A percentile compares a stretch with the other conserved stretches of the same genome.
Conservation (phyloP, 805 yeast genomes). For the Candida peoriensis region DNA sequence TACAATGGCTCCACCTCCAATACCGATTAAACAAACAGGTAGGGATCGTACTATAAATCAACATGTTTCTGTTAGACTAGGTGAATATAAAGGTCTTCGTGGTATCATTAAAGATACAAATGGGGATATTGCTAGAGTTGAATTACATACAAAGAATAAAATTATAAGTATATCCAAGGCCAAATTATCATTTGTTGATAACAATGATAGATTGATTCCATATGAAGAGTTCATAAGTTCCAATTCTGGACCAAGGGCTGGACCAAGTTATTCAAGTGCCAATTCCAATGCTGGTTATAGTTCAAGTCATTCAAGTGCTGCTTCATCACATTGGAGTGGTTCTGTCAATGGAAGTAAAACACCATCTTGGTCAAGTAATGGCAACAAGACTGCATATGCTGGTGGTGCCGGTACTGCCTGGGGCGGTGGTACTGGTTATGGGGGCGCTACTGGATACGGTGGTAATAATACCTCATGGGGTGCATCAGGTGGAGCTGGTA, state of each 20-base stretch:
- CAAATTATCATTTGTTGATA: slow-evolving; percentile 68
- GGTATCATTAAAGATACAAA: slow-evolving; percentile 94
- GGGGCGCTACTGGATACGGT: slow-evolving; percentile 37
- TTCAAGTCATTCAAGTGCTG: slow-evolving; percentile 23
- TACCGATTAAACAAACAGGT: slow-evolving; percentile 55
- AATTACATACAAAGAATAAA: slow-evolving; percentile 88
- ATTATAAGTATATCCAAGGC: slow-evolving; percentile 79
- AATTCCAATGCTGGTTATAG: slow-evolving; percentile 4
- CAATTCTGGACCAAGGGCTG: slow-evolving; percentile 19
- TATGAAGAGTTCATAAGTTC: slow-evolving; percentile 73
- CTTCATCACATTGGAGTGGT: slow-evolving; percentile 28
- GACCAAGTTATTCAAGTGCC: slow-evolving; percentile 11
- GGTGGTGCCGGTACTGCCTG: slow-evolving; percentile 36
- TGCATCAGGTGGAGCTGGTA: slow-evolving; percentile 33
- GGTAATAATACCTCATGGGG: slow-evolving; percentile 28
- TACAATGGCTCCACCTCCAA: slow-evolving; percentile 57
- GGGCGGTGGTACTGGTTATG: slow-evolving; percentile 43
- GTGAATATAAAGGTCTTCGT: slow-evolving; percentile 85
- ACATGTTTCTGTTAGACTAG: slow-evolving; percentile 85
- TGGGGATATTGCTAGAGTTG: slow-evolving; percentile 87
- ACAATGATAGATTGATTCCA: slow-evolving; percentile 64
- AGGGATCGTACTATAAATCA: slow-evolving; percentile 79
- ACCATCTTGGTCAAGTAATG: slow-evolving; percentile 38
- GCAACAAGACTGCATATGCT: slow-evolving; percentile 28
- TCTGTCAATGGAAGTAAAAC: slow-evolving; percentile 33